Percentiles rank a stretch among this genome's conserved stretches.
Conservation (phyloP, 2,329 filamentous ascomycete genomes). For the Beauveria pseudobassiana region DNA sequence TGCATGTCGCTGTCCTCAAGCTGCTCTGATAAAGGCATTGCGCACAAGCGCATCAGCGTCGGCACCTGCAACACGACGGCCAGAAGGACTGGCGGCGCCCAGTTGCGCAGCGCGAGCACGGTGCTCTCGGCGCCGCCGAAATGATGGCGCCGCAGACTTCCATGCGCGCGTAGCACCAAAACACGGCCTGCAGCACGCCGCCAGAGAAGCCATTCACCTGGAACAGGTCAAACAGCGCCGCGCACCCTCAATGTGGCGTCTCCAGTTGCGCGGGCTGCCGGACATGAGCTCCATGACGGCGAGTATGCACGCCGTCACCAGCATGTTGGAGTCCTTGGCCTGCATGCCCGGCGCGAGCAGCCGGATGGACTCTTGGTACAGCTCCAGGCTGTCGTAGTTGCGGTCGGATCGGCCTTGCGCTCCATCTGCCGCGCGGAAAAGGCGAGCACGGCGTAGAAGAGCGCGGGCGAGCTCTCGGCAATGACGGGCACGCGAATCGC, state of each 20-base stretch:
- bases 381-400: constrained; percentile 41
- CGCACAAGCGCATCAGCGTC: constrained; percentile 20
- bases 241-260: constrained; percentile 48
- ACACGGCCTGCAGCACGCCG: constrained; percentile 43
- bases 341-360: constrained; percentile 34
- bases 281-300: constrained; percentile 42
- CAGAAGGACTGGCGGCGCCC: constrained; percentile 25
- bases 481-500: constrained; percentile 42
- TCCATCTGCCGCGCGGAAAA: constrained; percentile 47
- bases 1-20: constrained; percentile 36
- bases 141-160: constrained; percentile 48
- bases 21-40: constrained; percentile 21
- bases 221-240: constrained; percentile 42
- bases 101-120: constrained; percentile 40
- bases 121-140: constrained; percentile 38
- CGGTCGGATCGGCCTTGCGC: constrained; percentile 37
- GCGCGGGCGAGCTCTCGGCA: constrained; percentile 35
- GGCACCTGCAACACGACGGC: constrained; percentile 10
- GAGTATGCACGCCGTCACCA: constrained; percentile 40
- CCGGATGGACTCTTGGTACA: constrained; percentile 46
- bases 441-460: constrained; percentile 44
- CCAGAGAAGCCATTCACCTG: constrained; percentile 39
- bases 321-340: constrained; percentile 34
- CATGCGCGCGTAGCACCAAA: constrained; percentile 53
- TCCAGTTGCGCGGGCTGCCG: constrained; percentile 42